A percentile compares a stretch with the other conserved stretches of the same genome.
phyloP scores from a whole-genome alignment of 306 rosid species.

The Glycine latifolia region DNA sequence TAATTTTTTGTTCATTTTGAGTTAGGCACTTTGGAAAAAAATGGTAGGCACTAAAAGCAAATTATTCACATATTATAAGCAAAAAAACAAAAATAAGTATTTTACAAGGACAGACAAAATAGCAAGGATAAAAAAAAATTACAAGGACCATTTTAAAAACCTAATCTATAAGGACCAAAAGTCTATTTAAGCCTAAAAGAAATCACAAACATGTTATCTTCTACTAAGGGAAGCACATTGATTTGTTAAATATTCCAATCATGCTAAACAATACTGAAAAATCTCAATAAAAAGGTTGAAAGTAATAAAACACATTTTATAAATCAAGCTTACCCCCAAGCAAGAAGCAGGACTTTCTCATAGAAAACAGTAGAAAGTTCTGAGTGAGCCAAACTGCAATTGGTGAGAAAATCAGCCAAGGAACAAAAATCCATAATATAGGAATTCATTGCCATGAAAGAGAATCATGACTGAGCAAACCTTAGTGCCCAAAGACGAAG shows the following conservation, averaged over 20 bases:
- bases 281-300: conserved; percentile 4
- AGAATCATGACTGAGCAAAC: conserved; percentile 56
- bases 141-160: too few relatives aligned
- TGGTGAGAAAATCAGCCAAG: conserved; percentile 42
- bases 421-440: conserved; percentile 24
- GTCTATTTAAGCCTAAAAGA: background rate
- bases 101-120: too few relatives aligned
- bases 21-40: too few relatives aligned
- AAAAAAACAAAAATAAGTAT: too few relatives aligned
- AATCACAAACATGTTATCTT: background rate
- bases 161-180: too few relatives aligned
- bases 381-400: conserved; percentile 96
- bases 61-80: too few relatives aligned
- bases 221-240: conserved; percentile 22
- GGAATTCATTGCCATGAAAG: conserved; percentile 35
- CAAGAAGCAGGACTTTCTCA: conserved; percentile 95
- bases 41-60: too few relatives aligned
- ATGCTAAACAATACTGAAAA: conserved; percentile 19
- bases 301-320: conserved; percentile 28
- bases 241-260: conserved; percentile 1
- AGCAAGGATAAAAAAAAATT: too few relatives aligned
- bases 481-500: conserved; percentile 99
- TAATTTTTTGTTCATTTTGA: too few relatives aligned
- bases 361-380: conserved; percentile 98
- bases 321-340: conserved; percentile 91